phyloP scores from a whole-genome alignment of 2,329 filamentous ascomycete genomes.

The Trichoderma sp. region DNA sequence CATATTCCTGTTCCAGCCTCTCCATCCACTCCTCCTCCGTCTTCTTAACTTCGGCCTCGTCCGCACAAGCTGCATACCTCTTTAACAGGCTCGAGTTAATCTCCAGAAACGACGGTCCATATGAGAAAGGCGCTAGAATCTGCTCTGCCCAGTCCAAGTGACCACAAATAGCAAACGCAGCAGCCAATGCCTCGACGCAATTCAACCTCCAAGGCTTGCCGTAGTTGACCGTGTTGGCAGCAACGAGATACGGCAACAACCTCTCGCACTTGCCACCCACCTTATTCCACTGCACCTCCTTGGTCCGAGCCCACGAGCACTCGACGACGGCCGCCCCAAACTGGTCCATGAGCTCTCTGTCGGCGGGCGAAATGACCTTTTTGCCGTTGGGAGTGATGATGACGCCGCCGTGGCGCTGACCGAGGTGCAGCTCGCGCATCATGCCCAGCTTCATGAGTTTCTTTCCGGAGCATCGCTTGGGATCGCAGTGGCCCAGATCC shows the following conservation, averaged over 20 bases:
- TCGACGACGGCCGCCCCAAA: conserved; percentile 95
- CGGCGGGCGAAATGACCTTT: conserved; percentile 76
- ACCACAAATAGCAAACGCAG: conserved; percentile 90
- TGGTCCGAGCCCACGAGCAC: conserved; percentile 90
- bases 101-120: conserved; percentile 82
- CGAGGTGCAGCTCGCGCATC: conserved; percentile 89
- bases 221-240: conserved; percentile 96
- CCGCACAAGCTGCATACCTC: conserved; percentile 78
- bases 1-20: conserved; percentile 85
- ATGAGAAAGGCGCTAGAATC: conserved; percentile 79
- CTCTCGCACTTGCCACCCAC: conserved; percentile 94
- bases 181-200: conserved; percentile 91
- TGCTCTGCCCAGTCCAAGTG: conserved; percentile 86
- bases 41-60: conserved; percentile 79
- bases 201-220: conserved; percentile 93
- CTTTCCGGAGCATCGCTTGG: conserved; percentile 94
- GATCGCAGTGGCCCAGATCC: conserved; percentile 97
- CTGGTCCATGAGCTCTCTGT: conserved; percentile 76
- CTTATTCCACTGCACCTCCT: conserved; percentile 84
- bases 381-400: conserved; percentile 96
- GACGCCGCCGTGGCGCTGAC: conserved; percentile 87
- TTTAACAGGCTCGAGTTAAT: conserved; percentile 84
- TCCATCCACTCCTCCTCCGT: conserved; percentile 85
- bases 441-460: conserved; percentile 86
- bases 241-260: conserved; percentile 88